A percentile compares a stretch with the other conserved stretches of the same genome.
phyloP scores from a whole-genome alignment of 116 monocot genomes.

The Cymodocea nodosa region DNA sequence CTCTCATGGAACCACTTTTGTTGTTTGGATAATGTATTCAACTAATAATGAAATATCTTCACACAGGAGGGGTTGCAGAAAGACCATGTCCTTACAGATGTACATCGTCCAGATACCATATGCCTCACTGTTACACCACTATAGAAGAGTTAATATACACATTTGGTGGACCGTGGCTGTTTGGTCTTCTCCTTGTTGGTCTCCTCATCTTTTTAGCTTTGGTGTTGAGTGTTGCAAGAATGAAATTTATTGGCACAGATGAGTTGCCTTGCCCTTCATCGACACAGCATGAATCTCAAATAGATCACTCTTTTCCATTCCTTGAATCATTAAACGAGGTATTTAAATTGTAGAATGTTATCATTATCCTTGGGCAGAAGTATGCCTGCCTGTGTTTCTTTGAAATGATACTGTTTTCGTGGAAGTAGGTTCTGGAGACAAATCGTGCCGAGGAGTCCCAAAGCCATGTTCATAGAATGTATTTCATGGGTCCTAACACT shows the following conservation, averaged over 20 bases:
- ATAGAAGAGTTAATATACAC: constrained; percentile 96
- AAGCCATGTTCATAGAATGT: constrained; percentile 90
- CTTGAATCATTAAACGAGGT: constrained; percentile 98
- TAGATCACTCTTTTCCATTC: constrained; percentile 95
- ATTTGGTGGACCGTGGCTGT: constrained; percentile 98
- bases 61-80: constrained; percentile 77
- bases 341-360: background rate
- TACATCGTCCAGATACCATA: constrained; percentile 84
- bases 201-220: constrained; percentile 76
- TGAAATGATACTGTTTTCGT: background rate
- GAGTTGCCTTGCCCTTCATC: constrained; percentile 89
- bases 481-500: constrained; percentile 97
- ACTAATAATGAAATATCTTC: background rate
- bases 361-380: background rate
- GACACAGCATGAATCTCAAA: constrained; percentile 88
- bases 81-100: constrained; percentile 91
- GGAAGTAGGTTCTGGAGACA: constrained; percentile 82
- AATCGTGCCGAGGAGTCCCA: constrained; percentile 95
- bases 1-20: too few relatives aligned
- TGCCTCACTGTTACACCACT: constrained; percentile 98
- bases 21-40: too few relatives aligned
- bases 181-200: constrained; percentile 82
- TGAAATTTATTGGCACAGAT: constrained; percentile 96
- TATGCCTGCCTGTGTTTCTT: constrained; percentile 1
- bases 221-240: constrained; percentile 93